Evolutionary conservation across 169 alveolate species (phyloP).

Genomic region (Plasmodium coatneyi): DNA sequence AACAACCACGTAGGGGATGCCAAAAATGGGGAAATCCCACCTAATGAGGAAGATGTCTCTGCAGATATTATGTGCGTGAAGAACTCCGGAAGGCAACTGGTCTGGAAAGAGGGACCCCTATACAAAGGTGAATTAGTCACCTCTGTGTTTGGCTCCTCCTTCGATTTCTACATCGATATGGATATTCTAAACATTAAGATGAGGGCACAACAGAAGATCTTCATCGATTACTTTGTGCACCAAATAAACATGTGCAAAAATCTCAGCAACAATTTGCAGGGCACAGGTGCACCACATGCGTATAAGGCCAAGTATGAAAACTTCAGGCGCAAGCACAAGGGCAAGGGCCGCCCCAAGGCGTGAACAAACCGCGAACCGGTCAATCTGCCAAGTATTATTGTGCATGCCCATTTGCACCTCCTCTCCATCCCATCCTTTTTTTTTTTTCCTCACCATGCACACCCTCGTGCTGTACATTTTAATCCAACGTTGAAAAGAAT

Average conservation of each 20-base stretch:
- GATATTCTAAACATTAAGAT: constrained; percentile 81
- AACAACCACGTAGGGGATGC: not conserved
- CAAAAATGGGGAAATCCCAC: constrained; percentile 39
- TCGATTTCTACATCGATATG: constrained; percentile 85
- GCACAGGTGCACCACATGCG: not conserved
- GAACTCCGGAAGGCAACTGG: constrained; percentile 82
- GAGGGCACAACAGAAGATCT: constrained; percentile 79
- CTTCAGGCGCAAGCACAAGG: constrained; percentile 32
- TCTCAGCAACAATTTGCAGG: constrained; percentile 77
- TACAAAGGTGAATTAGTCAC: constrained; percentile 80
- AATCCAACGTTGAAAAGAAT: not conserved
- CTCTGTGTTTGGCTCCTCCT: constrained; percentile 75
- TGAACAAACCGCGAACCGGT: not conserved
- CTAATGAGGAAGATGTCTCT: constrained; percentile 78
- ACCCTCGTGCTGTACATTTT: not conserved
- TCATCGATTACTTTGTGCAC: constrained; percentile 84
- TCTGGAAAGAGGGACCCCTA: constrained; percentile 78
- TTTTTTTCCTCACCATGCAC: not conserved
- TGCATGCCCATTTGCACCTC: not conserved
- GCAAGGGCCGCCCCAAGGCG: not conserved
- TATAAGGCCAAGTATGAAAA: constrained; percentile 43
- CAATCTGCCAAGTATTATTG: not conserved
- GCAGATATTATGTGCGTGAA: constrained; percentile 84
- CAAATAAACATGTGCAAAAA: constrained; percentile 83
- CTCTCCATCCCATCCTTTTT: not conserved